Evolutionary conservation across 257 asterid species (phyloP).

Genomic region (Nicotiana undulata): DNA sequence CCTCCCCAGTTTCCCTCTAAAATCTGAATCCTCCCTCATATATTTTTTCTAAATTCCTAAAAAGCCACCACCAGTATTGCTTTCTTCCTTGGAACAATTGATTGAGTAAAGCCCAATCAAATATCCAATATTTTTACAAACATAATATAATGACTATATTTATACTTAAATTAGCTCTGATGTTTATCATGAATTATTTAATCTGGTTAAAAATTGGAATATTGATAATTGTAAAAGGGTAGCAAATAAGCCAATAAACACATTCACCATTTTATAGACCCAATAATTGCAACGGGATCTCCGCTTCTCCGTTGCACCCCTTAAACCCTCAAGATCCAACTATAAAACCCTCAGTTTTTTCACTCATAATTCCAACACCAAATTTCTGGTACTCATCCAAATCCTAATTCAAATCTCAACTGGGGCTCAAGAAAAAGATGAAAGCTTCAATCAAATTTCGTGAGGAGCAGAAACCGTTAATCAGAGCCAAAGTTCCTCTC

Average conservation of each 20-base stretch:
- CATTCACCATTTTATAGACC: neutral
- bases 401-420: neutral
- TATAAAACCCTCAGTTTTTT: neutral
- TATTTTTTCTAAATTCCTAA: neutral
- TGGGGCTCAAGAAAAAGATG: constrained; percentile 26
- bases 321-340: neutral
- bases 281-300: neutral
- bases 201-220: no score
- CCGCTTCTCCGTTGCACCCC: neutral
- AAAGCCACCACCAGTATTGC: neutral
- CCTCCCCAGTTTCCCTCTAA: neutral
- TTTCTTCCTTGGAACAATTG: neutral
- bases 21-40: neutral
- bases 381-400: neutral
- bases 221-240: neutral
- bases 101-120: neutral
- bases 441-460: constrained; percentile 95
- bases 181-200: no score
- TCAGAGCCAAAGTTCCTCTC: constrained; percentile 81
- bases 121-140: no score
- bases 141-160: no score
- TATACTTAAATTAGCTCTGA: no score
- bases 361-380: neutral
- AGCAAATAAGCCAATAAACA: neutral
- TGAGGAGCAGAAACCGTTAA: constrained; percentile 72